Evolutionary conservation across 2,329 filamentous ascomycete species (phyloP).

Genomic region (Penicillium sp.): DNA sequence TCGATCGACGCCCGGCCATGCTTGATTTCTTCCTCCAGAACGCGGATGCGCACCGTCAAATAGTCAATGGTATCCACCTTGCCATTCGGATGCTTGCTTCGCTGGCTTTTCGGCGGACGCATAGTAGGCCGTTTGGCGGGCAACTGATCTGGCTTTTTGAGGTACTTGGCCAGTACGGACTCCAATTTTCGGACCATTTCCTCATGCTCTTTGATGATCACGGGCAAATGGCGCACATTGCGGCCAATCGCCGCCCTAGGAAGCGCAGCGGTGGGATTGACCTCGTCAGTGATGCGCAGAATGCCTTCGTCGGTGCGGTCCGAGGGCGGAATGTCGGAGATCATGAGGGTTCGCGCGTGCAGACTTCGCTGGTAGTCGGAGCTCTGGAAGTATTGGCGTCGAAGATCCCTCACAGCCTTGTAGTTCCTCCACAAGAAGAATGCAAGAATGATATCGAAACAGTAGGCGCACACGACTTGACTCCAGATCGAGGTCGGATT

Average conservation of each 20-base stretch:
- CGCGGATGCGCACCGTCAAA: constrained; percentile 78
- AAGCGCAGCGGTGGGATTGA: constrained; percentile 75
- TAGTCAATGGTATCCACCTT: constrained; percentile 96
- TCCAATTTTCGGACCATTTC: constrained; percentile 80
- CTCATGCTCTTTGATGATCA: constrained; percentile 81
- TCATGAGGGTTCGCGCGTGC: constrained; percentile 68
- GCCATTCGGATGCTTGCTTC: constrained; percentile 64
- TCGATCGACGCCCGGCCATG: constrained; percentile 80
- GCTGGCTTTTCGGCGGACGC: constrained; percentile 77
- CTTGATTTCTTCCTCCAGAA: constrained; percentile 80
- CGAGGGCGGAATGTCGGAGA: constrained; percentile 82
- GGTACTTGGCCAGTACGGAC: constrained; percentile 79
- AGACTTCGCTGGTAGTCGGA: constrained; percentile 86
- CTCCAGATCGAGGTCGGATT: constrained; percentile 55
- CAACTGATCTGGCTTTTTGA: constrained; percentile 81
- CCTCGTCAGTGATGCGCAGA: constrained; percentile 75
- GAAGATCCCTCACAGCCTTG: constrained; percentile 67
- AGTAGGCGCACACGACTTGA: constrained; percentile 60
- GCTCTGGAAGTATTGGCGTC: constrained; percentile 79
- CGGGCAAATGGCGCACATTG: constrained; percentile 87
- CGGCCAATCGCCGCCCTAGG: constrained; percentile 81
- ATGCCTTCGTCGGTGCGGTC: constrained; percentile 83
- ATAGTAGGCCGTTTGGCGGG: constrained; percentile 77
- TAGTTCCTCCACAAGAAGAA: constrained; percentile 93
- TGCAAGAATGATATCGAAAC: constrained; percentile 73